phyloP scores from a whole-genome alignment of 306 rosid genomes.

The Oemleria cerasiformis region DNA sequence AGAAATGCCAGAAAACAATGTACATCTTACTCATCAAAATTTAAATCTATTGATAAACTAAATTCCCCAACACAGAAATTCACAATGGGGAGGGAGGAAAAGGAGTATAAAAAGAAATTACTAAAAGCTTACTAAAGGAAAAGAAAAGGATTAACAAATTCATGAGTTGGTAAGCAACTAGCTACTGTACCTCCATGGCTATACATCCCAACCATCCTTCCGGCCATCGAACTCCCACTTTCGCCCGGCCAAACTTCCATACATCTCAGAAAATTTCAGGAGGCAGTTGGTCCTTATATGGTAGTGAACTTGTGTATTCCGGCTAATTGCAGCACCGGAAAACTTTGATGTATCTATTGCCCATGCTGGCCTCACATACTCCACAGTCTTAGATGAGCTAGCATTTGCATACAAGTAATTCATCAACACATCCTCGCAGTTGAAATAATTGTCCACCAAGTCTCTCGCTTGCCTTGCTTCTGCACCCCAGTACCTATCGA shows the following conservation, averaged over 20 bases:
- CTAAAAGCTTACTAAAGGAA: slow-evolving; percentile 23
- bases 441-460: slow-evolving; percentile 61
- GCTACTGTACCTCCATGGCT: slow-evolving; percentile 31
- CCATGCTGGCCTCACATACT: slow-evolving; percentile 95
- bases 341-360: slow-evolving; percentile 92
- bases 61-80: slow-evolving; percentile 43
- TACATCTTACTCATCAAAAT: slow-evolving; percentile 51
- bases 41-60: slow-evolving; percentile 34
- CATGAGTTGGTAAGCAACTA: slow-evolving; percentile 30
- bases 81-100: slow-evolving; percentile 42
- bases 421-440: slow-evolving; percentile 88
- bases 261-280: slow-evolving; percentile 60
- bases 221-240: slow-evolving; percentile 71
- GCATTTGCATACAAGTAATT: slow-evolving; percentile 91
- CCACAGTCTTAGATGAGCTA: slow-evolving; percentile 70
- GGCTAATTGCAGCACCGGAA: slow-evolving; percentile 89
- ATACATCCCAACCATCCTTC: slow-evolving; percentile 95
- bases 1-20: slow-evolving; percentile 36
- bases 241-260: slow-evolving; percentile 59
- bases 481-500: slow-evolving; percentile 77
- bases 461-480: slow-evolving; percentile 73
- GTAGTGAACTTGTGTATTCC: slow-evolving; percentile 76
- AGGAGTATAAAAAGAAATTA: slow-evolving; percentile 17
- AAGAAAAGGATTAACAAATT: slow-evolving; percentile 23
- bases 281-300: slow-evolving; percentile 68